Evolutionary conservation across 1,284 basidiomycete species (phyloP), one percentile per base, ranked within the genome.

Genomic region (Malassezia arunalokei): DNA sequence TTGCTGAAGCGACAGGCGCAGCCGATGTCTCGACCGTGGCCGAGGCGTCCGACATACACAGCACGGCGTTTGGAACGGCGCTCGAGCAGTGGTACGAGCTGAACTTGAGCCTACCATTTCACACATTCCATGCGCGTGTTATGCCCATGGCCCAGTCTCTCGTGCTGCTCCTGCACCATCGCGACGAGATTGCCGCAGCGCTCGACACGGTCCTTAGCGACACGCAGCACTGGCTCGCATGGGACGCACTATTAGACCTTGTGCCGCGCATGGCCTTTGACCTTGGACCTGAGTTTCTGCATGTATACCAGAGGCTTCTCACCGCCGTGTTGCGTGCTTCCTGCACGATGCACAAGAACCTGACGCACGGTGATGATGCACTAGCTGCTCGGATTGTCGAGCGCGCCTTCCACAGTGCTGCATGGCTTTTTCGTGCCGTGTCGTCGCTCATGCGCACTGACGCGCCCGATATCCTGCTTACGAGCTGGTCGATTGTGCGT

Each of bases 241-340:
- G 62, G 59, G 69, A 71, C 46, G 65, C 68, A 8, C 57, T 62
- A 1, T 57, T 73, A 28, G 71, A 73, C 40, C 60, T 73, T 8
- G 51, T 71, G n/a, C 68, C 69, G 0, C 62, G 68, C n/a, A 60
- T 73, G 11, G 67, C 69, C 3, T 60, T 60, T 27, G 71, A 73
- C 28, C 55, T 71, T 12, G 60, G 62, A 7, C 57, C 63, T 12
- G 68, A 71, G 54, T 71, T 71, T 45, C 33, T 69, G 12, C 69
- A 67, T n/a, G 59, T 67, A 49, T 71, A 66, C 37, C 62, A 65
- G 1, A 45, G 43, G n/a, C 49, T 58, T 27, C 59, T 71, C 5
- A 49, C 43, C 11, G 63, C 65, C n/a, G 55, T 64, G 28, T 52
- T 73, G 3, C 58, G 62, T 30, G 57, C 63, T 20, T 65, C 70